Evolutionary conservation across 2,329 filamentous ascomycete species (phyloP), one percentile per base, ranked within the genome.

Genomic region (Beauveria rudraprayagi): DNA sequence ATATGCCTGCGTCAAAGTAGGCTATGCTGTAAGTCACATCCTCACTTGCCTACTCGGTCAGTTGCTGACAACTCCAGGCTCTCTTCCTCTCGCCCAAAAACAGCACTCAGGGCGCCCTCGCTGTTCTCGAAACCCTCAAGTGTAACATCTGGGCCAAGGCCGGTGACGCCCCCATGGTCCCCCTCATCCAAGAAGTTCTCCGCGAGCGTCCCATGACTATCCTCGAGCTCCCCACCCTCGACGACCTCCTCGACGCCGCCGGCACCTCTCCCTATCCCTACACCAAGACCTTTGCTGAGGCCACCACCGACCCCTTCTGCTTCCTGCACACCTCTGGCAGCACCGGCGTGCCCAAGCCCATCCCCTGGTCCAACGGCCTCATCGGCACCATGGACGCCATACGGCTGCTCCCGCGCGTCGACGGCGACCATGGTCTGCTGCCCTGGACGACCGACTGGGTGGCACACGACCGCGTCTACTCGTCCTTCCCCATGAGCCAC

Each of bases 251-350:
- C 5, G 62, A 67, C 5, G 51, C 64, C 5, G 56, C 65, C 2
- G 28, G 52, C 1, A 53, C 61, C 0, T 16, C 65, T 41, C 56
- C 64, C 4, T 75, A 70, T 28, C 63, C 62, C 0, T 76, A 73
- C 57, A 66, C 64, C 3, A 73, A 71, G 46, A 69, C 66, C 2
- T 76, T 70, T n/a, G 68, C 71, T 2, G 64, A 70, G 3, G 73
- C 71, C 6, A 64, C 63, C 0, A 63, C 70, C 34, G 74, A 77
- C 1, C 71, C 72, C 0, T 73, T 77, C 5, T 69, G 73, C 28
- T 68, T 74, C 28, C 58, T 77, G 1, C 76, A 78, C 54, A 77
- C 76, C 0, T 78, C 75, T 3, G 77, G 77, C 2, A 71, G 73
- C 1, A 79, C 76, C 2, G 76, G 77, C 2, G 60, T 75, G 0